A percentile compares a stretch with the other conserved stretches of the same genome.
phyloP scores from a whole-genome alignment of 768 basidiomycete species.

The Hygrophorus pudorinus region DNA sequence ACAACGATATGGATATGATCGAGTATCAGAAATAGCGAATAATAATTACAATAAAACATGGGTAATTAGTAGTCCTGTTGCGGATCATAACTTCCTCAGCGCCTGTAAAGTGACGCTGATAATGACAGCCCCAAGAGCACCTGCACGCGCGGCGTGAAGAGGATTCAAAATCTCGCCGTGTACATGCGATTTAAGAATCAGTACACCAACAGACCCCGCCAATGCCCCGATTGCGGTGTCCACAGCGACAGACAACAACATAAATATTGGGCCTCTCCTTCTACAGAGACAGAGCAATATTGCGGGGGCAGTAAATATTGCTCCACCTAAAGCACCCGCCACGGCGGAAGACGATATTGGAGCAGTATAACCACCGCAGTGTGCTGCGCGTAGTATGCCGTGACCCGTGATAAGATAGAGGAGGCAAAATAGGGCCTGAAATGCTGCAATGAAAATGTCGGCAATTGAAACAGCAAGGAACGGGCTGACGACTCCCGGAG shows the following conservation, averaged over 20 bases:
- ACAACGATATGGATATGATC: too few relatives aligned
- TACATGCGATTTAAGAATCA: background rate
- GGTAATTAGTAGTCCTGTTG: too few relatives aligned
- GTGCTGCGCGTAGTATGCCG: slow-evolving; percentile 2
- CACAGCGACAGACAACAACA: slow-evolving; percentile 2
- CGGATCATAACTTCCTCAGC: slow-evolving; percentile 1
- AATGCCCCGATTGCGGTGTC: slow-evolving; percentile 4
- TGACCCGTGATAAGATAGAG: slow-evolving; percentile 4
- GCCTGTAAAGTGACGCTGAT: slow-evolving; percentile 1
- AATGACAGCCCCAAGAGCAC: slow-evolving; percentile 2
- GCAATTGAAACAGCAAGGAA: background rate
- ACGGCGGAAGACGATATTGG: background rate
- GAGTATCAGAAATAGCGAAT: too few relatives aligned
- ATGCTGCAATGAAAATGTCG: slow-evolving; percentile 4
- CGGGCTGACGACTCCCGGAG: background rate
- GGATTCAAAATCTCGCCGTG: slow-evolving; percentile 1
- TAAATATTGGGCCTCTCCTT: background rate
- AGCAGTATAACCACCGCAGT: background rate
- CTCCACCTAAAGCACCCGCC: slow-evolving; percentile 1
- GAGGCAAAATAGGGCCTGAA: slow-evolving; percentile 2
- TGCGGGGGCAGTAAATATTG: background rate
- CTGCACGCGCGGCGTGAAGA: slow-evolving; percentile 3
- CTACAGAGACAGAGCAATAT: slow-evolving; percentile 2
- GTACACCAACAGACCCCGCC: slow-evolving; percentile 2
- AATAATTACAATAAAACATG: too few relatives aligned